These are phyloP conservation scores for Apophysomyces ossiformis DNA, from an alignment of 371 early-diverging fungal genomes.

Conservation along the genomic window DNA sequence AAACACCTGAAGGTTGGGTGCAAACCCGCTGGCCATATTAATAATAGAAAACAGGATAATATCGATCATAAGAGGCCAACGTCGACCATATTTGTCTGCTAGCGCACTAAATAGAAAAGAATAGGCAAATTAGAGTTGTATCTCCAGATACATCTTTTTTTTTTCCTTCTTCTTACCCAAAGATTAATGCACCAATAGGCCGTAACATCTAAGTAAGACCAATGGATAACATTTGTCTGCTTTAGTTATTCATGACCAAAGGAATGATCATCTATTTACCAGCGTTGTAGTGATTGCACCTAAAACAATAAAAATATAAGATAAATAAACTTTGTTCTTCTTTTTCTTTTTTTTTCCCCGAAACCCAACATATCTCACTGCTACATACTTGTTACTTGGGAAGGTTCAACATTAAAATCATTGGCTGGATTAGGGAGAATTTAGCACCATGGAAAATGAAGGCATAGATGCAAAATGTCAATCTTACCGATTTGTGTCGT, in stretches of 20 bases:
- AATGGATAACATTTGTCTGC: conserved; percentile 1
- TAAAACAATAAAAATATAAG: conserved; percentile 19
- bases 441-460: conserved; percentile 16
- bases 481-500: conserved; percentile 45
- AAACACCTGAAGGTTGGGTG: conserved; percentile 52
- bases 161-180: conserved; percentile 49
- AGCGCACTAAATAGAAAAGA: conserved; percentile 31
- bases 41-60: conserved; percentile 65
- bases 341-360: neutral
- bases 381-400: conserved; percentile 56
- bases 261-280: conserved; percentile 21
- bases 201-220: conserved; percentile 56
- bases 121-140: neutral
- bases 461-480: neutral
- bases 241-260: neutral
- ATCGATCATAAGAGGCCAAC: conserved; percentile 72
- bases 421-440: conserved; percentile 42
- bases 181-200: conserved; percentile 72
- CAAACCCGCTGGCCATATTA: conserved; percentile 72
- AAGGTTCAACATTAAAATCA: conserved; percentile 57
- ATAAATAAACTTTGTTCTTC: neutral
- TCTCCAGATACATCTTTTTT: no score
- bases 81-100: conserved; percentile 72
- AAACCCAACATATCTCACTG: neutral
- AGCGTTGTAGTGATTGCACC: conserved; percentile 52